Percentiles rank a stretch among this genome's conserved stretches.
These are phyloP conservation scores for Penicillium olsonii DNA, from an alignment of 2,329 filamentous ascomycete genomes.

Conservation along the genomic window DNA sequence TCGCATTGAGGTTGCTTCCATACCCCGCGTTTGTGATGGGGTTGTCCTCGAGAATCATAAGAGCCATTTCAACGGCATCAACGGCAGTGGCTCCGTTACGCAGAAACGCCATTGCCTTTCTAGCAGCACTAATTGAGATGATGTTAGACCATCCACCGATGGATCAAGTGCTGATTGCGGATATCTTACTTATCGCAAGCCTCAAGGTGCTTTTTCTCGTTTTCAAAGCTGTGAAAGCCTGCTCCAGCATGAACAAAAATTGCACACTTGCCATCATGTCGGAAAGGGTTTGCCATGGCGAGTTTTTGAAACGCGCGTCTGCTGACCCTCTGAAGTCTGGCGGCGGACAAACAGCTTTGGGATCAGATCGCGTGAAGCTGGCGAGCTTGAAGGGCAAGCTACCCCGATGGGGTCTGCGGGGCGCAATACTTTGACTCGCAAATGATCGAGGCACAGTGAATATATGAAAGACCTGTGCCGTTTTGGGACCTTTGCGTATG, in stretches of 20 bases:
- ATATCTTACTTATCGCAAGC: constrained; percentile 80
- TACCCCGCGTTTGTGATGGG: constrained; percentile 97
- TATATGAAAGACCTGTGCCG: not conserved
- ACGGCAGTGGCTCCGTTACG: constrained; percentile 76
- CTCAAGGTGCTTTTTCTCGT: constrained; percentile 79
- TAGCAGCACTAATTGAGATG: constrained; percentile 66
- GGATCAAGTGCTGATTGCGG: not conserved
- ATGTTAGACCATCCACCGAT: not conserved
- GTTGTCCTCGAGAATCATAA: constrained; percentile 84
- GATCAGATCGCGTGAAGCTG: not conserved
- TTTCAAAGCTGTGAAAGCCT: constrained; percentile 85
- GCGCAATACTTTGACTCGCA: not conserved
- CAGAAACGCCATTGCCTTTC: constrained; percentile 77
- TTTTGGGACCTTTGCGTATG: not conserved
- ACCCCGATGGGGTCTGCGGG: not conserved
- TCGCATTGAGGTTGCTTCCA: constrained; percentile 89
- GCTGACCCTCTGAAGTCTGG: not conserved
- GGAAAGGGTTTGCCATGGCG: constrained; percentile 37
- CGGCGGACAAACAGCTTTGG: not conserved
- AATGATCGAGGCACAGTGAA: not conserved
- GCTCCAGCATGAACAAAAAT: constrained; percentile 97
- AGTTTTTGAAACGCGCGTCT: not conserved
- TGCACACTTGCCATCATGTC: constrained; percentile 60
- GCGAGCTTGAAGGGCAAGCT: not conserved
- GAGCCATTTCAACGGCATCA: constrained; percentile 86